These are phyloP conservation scores for Calonectria pteridis DNA, from an alignment of 2,329 filamentous ascomycete genomes.

Conservation along the genomic window DNA sequence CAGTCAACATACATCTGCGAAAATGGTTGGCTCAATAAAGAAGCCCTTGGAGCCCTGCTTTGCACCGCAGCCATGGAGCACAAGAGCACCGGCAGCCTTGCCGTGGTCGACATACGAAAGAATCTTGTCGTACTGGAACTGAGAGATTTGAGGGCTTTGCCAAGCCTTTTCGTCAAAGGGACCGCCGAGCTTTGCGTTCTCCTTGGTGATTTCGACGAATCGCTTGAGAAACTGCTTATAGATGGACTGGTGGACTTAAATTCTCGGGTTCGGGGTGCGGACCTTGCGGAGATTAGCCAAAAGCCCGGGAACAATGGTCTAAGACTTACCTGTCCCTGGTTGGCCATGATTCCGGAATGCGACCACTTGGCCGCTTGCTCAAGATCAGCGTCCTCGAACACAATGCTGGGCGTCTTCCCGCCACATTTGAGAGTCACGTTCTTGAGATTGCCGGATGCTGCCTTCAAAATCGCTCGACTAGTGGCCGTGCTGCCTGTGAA, in stretches of 20 bases:
- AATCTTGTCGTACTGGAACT: slow-evolving; percentile 72
- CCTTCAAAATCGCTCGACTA: slow-evolving; percentile 75
- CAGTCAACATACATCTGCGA: slow-evolving; percentile 34
- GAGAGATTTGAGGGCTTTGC: slow-evolving; percentile 75
- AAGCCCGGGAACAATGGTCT: not conserved
- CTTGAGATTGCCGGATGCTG: slow-evolving; percentile 68
- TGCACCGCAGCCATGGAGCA: slow-evolving; percentile 53
- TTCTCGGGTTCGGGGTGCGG: slow-evolving; percentile 66
- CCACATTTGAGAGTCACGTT: slow-evolving; percentile 69
- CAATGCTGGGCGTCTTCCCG: slow-evolving; percentile 66
- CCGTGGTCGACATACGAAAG: slow-evolving; percentile 73
- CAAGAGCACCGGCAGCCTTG: slow-evolving; percentile 71
- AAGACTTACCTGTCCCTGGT: slow-evolving; percentile 63
- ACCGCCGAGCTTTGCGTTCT: slow-evolving; percentile 69
- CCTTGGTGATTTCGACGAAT: slow-evolving; percentile 59
- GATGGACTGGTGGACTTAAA: slow-evolving; percentile 66
- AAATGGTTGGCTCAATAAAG: slow-evolving; percentile 39
- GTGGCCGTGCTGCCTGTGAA: slow-evolving; percentile 77
- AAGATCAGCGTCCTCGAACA: slow-evolving; percentile 69
- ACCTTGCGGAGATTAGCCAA: slow-evolving; percentile 51
- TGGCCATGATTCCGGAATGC: slow-evolving; percentile 55
- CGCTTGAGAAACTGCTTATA: slow-evolving; percentile 69
- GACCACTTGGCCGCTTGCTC: slow-evolving; percentile 68
- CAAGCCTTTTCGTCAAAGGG: slow-evolving; percentile 72
- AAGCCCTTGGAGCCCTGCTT: slow-evolving; percentile 31